phyloP scores from a whole-genome alignment of 129 eudicot genomes.

The Arctium lappa region DNA sequence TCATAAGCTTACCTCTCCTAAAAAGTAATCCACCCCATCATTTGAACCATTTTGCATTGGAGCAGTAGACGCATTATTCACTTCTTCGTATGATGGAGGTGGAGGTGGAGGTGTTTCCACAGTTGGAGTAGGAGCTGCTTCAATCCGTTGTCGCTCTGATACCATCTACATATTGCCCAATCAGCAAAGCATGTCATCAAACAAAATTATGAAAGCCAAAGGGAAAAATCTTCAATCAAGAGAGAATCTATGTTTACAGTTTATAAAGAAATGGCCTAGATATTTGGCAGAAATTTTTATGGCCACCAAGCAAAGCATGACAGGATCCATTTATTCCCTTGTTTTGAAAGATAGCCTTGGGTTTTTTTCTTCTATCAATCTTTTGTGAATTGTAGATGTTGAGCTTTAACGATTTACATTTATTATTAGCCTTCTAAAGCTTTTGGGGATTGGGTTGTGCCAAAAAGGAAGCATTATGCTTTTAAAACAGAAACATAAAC shows the following conservation, averaged over 20 bases:
- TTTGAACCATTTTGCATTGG: slow-evolving; percentile 56
- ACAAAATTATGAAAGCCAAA: background rate
- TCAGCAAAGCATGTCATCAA: background rate
- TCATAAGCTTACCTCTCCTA: slow-evolving; percentile 61
- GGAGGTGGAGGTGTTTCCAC: slow-evolving; percentile 39
- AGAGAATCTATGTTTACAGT: background rate
- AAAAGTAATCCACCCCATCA: slow-evolving; percentile 60
- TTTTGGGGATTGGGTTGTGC: slow-evolving; percentile 1
- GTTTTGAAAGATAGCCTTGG: too few species aligned
- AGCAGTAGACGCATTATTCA: slow-evolving; percentile 41
- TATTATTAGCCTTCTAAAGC: background rate
- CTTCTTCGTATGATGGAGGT: slow-evolving; percentile 62
- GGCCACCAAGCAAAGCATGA: background rate
- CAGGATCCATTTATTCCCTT: background rate
- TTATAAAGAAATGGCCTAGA: background rate
- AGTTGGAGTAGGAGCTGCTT: slow-evolving; percentile 74
- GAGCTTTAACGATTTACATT: too few species aligned
- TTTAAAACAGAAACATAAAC: slow-evolving; percentile 8
- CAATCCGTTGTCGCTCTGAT: slow-evolving; percentile 63
- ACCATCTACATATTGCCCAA: slow-evolving; percentile 48
- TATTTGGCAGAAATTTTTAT: background rate
- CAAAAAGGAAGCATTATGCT: background rate
- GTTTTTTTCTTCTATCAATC: too few species aligned
- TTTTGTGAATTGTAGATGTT: too few species aligned
- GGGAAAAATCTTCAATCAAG: background rate